Evolutionary conservation across 768 basidiomycete species (phyloP), one percentile per base, ranked within the genome.

Genomic region (Leccinum longicurvipes): DNA sequence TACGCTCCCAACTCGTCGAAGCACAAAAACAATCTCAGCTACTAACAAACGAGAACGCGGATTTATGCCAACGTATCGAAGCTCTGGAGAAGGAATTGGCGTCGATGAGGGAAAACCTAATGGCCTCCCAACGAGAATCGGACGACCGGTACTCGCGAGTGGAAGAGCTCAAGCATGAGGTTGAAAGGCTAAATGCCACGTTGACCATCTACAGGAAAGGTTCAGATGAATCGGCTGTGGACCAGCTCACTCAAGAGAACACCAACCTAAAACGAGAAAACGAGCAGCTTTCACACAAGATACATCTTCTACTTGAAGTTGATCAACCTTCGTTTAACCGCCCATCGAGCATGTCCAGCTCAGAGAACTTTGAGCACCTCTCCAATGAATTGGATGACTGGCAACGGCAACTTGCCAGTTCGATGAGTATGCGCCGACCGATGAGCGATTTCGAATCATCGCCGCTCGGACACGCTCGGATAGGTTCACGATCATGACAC

Each of bases 201-300:
- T 76, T 95, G 50, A 75, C 80, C 53, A 81, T 90, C 60, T 84
- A 90, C 28, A 86, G 91, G 14, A 84, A 84, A 53, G 88, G 87
- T 21, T 82, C 86, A 54, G 84, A 89, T 53, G 90, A 92, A 73
- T 85, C 87, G 8, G 67, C 86, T 42, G 69, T 91, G 34, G 92
- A 95, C 73, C 87, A 86, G 69, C 82, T 97, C 59, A 86, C 85
- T 70, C 82, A 78, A 69, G 91, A 96, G 68, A 94, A 93, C 70
- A 79, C 82, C 17, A 79, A 75, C 29, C 83, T 94, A 56, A 85
- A 87, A 69, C 82, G 84, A 54, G 91, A 94, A 72, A 94, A 94
- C 69, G 88, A 91, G 66, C 86, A 93, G 62, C 81, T 94, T 44
- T 86, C 87, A n/a, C 91, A 91, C 69, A 93, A 93, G 79, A 93